A percentile compares a stretch with the other conserved stretches of the same genome.
phyloP scores from a whole-genome alignment of 805 yeast genomes.

The Metschnikowia anglica region DNA sequence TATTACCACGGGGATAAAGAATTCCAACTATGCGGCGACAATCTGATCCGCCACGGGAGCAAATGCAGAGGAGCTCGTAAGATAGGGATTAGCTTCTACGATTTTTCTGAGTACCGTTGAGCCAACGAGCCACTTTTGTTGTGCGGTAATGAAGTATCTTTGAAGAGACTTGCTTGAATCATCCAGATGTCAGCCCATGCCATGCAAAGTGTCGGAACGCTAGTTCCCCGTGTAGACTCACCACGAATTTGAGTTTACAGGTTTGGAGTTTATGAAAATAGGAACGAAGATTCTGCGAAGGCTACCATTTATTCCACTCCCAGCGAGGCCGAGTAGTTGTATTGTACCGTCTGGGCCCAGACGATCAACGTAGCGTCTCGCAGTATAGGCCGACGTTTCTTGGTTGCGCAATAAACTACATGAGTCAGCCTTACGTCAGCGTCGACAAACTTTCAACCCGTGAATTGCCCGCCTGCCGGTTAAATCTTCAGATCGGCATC shows the following conservation, averaged over 20 bases:
- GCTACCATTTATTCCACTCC: too few species aligned
- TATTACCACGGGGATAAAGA: neutral
- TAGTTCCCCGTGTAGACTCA: too few species aligned
- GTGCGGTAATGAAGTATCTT: neutral
- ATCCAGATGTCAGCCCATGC: neutral
- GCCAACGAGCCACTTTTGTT: neutral
- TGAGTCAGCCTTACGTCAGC: too few species aligned
- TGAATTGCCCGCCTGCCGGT: neutral
- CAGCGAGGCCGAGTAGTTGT: too few species aligned
- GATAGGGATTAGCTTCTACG: neutral
- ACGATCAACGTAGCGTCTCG: too few species aligned
- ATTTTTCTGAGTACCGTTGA: slow-evolving; percentile 5
- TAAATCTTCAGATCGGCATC: neutral
- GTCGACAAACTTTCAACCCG: too few species aligned
- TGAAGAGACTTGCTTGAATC: neutral
- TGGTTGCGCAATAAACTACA: too few species aligned
- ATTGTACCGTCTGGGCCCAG: too few species aligned
- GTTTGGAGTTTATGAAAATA: too few species aligned
- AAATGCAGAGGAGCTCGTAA: neutral
- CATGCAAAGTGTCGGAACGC: neutral
- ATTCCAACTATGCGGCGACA: slow-evolving; percentile 1
- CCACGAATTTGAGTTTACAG: too few species aligned
- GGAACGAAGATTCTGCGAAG: too few species aligned
- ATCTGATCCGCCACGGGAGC: neutral
- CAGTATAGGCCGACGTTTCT: too few species aligned